Base-by-base conservation (phyloP, 2,329 filamentous ascomycete species). In the Fusarium sambucinum region DNA sequence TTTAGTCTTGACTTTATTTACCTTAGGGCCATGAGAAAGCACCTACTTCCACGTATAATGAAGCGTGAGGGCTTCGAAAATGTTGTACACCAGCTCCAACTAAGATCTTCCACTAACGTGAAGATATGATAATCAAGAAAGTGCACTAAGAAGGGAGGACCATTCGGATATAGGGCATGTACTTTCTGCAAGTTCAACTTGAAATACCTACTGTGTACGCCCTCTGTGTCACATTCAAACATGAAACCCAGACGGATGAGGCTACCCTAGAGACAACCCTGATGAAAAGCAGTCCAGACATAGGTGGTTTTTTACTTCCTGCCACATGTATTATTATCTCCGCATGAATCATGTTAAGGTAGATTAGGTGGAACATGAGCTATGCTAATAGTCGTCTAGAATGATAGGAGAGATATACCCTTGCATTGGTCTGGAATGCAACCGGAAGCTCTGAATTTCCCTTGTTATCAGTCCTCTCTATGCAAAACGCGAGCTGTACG, bases 381-480 rank as follows among this genome's bases (percentile, higher is more conserved):
- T 46, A 12, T 14, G 19, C 17, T 33, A n/a, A 13, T n/a, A 7
- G 9, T 5, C 27, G 37, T 19, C 16, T 12, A 25, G 33, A 51
- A 30, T 16, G 8, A 51, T 4, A 11, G 27, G 6, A 30, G n/a
- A 23, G 13, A 30, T 21, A 30, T 21, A 29, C 19, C 41, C 16
- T 14, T 32, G 38, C 50, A 21, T 35, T 46, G 23, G 37, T 10
- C 32, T 48, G 58, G 58, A 68, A 63, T 68, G 64, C 21, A 44
- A 35, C 25, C 23, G 33, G 21, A 47, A 23, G 16, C 17, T 45
- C 42, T 27, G 40, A 59, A 14, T 27, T 44, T 55, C 53, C 58
- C 38, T 68, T n/a, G 11, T 23, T 37, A 23, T 17, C 44, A 29
- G 29, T 25, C 21, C 33, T 48, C 33, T 48, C 42, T 29, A 48